Conservation (phyloP, 257 asterid species). For the Rehmannia glutinosa region DNA sequence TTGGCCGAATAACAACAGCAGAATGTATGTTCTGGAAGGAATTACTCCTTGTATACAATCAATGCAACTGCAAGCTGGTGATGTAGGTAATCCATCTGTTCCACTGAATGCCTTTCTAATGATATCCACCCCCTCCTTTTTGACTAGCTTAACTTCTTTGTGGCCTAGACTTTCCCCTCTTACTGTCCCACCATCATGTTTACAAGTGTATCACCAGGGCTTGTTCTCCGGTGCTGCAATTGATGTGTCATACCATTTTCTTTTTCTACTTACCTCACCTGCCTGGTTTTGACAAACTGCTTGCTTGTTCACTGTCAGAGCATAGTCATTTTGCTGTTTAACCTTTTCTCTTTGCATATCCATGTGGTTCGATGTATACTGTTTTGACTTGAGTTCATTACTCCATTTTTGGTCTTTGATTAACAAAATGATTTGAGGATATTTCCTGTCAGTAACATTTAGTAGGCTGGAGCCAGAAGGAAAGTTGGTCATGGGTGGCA, state of each 20-base stretch:
- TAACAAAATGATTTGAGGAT: constrained; percentile 25
- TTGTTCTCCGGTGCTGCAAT: neutral
- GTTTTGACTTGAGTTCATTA: constrained; percentile 10
- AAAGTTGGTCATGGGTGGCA: constrained; percentile 90
- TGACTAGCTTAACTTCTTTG: constrained; percentile 13
- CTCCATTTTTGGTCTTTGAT: constrained; percentile 2
- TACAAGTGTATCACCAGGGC: neutral
- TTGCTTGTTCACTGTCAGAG: neutral
- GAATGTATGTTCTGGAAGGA: constrained; percentile 99
- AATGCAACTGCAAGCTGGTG: constrained; percentile 96
- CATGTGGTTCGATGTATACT: neutral
- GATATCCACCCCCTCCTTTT: neutral
- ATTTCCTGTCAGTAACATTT: constrained; percentile 70
- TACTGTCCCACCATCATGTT: neutral
- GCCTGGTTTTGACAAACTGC: constrained; percentile 6
- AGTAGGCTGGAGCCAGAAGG: constrained; percentile 95
- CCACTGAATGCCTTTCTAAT: constrained; percentile 12
- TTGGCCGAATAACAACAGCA: constrained; percentile 98
- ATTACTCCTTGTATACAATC: constrained; percentile 95
- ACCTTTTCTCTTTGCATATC: neutral
- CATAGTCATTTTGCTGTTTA: neutral
- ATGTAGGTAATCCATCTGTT: constrained; percentile 65
- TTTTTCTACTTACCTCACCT: neutral
- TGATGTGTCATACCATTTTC: constrained; percentile 3
- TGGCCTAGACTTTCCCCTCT: constrained; percentile 2